These are phyloP conservation scores for Polytrichum formosum DNA, from an alignment of 225 moss, liverwort and hornwort genomes.

Conservation along the genomic window DNA sequence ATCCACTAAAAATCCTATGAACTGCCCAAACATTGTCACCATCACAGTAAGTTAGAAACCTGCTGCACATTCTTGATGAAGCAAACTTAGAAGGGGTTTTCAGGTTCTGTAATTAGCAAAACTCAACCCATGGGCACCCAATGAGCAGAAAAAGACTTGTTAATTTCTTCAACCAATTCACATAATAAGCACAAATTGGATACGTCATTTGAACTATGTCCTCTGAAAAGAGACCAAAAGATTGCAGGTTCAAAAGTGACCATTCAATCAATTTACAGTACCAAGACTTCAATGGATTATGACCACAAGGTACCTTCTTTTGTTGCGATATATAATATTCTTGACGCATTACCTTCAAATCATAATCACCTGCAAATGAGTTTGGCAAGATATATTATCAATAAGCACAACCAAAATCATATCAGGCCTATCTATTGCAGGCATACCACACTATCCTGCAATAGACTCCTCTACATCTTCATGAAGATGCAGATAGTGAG, in stretches of 20 bases:
- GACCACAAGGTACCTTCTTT: slow-evolving; percentile 53
- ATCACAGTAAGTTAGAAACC: too few species aligned
- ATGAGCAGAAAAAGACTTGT: too few species aligned
- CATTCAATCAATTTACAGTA: not conserved
- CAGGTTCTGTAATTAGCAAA: too few species aligned
- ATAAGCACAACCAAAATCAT: too few species aligned
- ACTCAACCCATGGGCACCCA: too few species aligned
- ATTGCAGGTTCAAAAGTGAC: not conserved
- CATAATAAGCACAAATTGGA: slow-evolving; percentile 1
- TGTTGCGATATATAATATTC: slow-evolving; percentile 96
- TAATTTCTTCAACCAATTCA: too few species aligned
- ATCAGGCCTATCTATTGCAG: too few species aligned
- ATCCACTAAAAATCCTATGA: slow-evolving; percentile 81
- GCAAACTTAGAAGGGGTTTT: too few species aligned
- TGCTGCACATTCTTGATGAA: too few species aligned
- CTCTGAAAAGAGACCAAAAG: not conserved
- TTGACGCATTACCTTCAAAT: slow-evolving; percentile 96
- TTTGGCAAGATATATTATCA: not conserved
- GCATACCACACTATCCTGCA: too few species aligned
- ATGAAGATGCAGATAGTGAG: not conserved
- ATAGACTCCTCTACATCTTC: too few species aligned
- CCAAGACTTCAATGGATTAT: not conserved
- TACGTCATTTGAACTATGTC: not conserved
- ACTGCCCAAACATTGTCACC: slow-evolving; percentile 31
- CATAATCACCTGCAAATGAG: slow-evolving; percentile 71